These are phyloP conservation scores for Dactylonectria macrodidyma DNA, from an alignment of 2,329 filamentous ascomycete species.

Conservation along the genomic window DNA sequence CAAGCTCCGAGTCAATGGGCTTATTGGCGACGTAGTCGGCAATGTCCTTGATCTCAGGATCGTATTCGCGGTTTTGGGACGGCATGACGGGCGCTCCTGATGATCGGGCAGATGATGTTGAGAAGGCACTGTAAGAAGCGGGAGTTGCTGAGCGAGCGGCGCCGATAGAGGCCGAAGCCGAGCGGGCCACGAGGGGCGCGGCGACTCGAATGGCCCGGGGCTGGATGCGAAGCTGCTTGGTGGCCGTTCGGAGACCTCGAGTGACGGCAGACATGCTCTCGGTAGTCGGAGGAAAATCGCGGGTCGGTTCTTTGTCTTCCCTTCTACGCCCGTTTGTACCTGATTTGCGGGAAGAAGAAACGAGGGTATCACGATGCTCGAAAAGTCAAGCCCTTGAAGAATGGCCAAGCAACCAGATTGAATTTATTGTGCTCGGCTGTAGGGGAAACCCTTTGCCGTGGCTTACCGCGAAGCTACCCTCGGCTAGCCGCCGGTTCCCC, in stretches of 20 bases:
- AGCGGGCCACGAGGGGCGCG: slow-evolving; percentile 54
- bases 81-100: slow-evolving; percentile 67
- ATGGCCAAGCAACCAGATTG: slow-evolving; percentile 19
- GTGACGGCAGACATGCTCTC: slow-evolving; percentile 67
- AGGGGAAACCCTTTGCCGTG: slow-evolving; percentile 40
- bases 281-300: background rate
- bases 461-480: slow-evolving; percentile 47
- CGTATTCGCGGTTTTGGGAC: slow-evolving; percentile 75
- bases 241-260: slow-evolving; percentile 68
- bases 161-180: slow-evolving; percentile 50
- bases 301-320: background rate
- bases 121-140: slow-evolving; percentile 60
- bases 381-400: background rate
- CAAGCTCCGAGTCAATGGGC: slow-evolving; percentile 90
- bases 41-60: slow-evolving; percentile 95
- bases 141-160: slow-evolving; percentile 53
- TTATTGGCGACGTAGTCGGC: slow-evolving; percentile 95
- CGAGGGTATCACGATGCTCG: slow-evolving; percentile 6
- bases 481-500: slow-evolving; percentile 44
- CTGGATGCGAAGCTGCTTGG: slow-evolving; percentile 67
- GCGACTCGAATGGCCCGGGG: slow-evolving; percentile 54
- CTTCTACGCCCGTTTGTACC: background rate
- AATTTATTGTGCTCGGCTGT: slow-evolving; percentile 49
- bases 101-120: slow-evolving; percentile 63
- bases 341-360: background rate